Percentiles rank a stretch among this genome's conserved stretches.
phyloP scores from a whole-genome alignment of 257 asterid genomes.

The Anisodus tanguticus region DNA sequence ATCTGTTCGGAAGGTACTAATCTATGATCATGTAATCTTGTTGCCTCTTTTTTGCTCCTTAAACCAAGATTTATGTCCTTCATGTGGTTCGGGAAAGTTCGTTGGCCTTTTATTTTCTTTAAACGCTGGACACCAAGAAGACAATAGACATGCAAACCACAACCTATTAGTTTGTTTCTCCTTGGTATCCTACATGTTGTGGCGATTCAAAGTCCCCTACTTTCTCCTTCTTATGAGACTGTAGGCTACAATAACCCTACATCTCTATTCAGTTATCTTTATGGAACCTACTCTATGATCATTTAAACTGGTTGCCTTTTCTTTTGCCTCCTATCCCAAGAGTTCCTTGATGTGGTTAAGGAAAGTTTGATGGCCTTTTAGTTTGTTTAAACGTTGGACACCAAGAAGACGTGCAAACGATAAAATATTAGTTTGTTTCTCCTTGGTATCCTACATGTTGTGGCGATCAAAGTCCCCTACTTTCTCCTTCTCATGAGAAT shows the following conservation, averaged over 20 bases:
- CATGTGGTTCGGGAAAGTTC: not conserved
- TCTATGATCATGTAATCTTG: not conserved
- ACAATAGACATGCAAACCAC: not conserved
- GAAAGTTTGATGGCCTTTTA: not conserved
- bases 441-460: constrained; percentile 14
- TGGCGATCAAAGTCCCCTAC: constrained; percentile 10
- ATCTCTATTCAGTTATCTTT: not conserved
- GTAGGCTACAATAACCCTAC: not conserved
- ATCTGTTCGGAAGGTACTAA: too few relatives aligned
- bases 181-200: not conserved
- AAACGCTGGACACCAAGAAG: not conserved
- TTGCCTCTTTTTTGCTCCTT: not conserved
- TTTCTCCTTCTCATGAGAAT: constrained; percentile 18
- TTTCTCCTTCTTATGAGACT: not conserved
- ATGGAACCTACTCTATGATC: not conserved
- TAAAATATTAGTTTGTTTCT: not conserved
- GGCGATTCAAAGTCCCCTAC: not conserved
- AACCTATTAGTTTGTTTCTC: not conserved
- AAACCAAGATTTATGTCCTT: not conserved
- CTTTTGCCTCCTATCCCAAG: not conserved
- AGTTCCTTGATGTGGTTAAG: not conserved
- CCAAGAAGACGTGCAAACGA: constrained; percentile 23
- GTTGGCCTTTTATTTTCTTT: not conserved
- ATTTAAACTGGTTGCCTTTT: not conserved
- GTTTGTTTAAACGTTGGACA: not conserved